Conservation (phyloP, 345 rosid species). For the Laguncularia racemosa region DNA sequence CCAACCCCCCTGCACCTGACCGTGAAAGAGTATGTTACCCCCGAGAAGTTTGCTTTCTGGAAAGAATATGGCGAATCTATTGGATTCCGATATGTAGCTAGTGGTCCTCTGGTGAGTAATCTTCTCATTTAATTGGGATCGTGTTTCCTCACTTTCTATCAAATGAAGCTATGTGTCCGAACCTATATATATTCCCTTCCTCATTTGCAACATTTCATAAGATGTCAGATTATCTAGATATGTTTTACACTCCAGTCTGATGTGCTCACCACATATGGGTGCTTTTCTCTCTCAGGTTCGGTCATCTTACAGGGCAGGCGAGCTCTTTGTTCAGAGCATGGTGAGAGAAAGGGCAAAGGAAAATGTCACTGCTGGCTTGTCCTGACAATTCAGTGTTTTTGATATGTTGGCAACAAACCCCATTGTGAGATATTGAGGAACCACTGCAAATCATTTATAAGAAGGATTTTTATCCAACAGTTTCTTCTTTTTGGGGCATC, state of each 20-base stretch:
- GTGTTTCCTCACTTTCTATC: not conserved
- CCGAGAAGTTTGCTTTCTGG: slow-evolving; percentile 92
- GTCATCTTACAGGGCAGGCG: slow-evolving; percentile 94
- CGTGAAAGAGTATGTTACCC: slow-evolving; percentile 89
- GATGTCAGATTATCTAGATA: not conserved
- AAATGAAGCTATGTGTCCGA: not conserved
- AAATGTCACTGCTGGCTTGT: slow-evolving; percentile 8
- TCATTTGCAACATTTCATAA: not conserved
- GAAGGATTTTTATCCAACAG: no score
- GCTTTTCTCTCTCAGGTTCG: slow-evolving; percentile 49
- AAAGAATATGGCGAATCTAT: slow-evolving; percentile 91
- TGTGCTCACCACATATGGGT: not conserved
- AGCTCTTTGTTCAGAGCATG: slow-evolving; percentile 91
- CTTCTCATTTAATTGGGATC: not conserved
- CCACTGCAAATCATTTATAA: no score
- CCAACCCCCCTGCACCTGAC: slow-evolving; percentile 94
- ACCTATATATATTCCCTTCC: not conserved
- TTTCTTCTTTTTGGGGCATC: no score
- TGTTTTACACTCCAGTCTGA: not conserved
- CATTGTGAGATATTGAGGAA: not conserved
- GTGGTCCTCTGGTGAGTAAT: slow-evolving; percentile 86
- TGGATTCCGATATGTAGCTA: slow-evolving; percentile 93
- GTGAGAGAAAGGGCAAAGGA: slow-evolving; percentile 51
- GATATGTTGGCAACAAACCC: not conserved
- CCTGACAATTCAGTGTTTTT: not conserved